Base-by-base conservation (phyloP, 2,329 filamentous ascomycete species). In the Zelopaecilomyces penicillatus region DNA sequence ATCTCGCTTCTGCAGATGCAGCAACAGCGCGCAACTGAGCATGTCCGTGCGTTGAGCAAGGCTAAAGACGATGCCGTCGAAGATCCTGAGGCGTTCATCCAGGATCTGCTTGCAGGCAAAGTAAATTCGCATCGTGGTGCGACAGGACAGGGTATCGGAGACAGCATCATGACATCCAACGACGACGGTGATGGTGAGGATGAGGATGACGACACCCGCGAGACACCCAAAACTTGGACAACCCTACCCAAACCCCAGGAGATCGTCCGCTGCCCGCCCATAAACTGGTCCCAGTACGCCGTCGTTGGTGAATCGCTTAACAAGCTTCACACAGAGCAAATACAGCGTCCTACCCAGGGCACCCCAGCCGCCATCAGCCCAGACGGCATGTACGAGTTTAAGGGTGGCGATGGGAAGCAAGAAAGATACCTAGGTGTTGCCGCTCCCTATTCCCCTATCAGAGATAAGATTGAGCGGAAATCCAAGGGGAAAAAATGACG, bases 221-320 rank as follows among this genome's bases (percentile, higher is more conserved):
- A 49, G 47, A 58, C 54, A 44, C 57, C 54, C 26, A 55, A 51
- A 30, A 52, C 67, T 3, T 89, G 89, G 69, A 70, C 77, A 3
- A 68, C 67, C 12, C 76, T 96, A 10, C 90, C 90, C 0, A 76
- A 75, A 10, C 80, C 86, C 5, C 91, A 96, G 63, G 85, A 85
- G 54, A 71, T 97, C 1, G 83, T 94, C 28, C 82, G 90, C 35
- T 88, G 83, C 67, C 91, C 91, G 6, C 85, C 87, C 6, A 83
- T 97, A 58, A 95, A 96, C 68, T 97, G 91, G 91, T 80, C 82
- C 9, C 90, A 95, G 60, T 97, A 97, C 63, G 87, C 87, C 54
- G 75, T 96, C n/a, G 81, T 93, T 3, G 90, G 88, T 40, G 61
- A 65, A 26, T 80, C 87, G 2, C 72, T 96, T 32, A 88, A 96